Conservation (phyloP, 306 rosid species). For the Vigna reflexopilosa region DNA sequence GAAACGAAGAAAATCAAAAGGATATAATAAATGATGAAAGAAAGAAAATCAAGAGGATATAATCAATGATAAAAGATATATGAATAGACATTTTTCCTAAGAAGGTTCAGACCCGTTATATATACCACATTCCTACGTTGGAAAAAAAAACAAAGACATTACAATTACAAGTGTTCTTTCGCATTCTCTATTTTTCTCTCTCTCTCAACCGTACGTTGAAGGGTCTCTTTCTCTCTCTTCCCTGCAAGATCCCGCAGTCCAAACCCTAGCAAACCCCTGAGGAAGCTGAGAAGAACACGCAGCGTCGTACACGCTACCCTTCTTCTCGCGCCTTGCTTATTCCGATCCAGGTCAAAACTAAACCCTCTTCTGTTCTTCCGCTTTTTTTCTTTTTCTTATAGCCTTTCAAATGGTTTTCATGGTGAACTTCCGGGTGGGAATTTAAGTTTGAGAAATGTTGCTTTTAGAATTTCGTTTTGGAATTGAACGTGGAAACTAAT, state of each 20-base stretch:
- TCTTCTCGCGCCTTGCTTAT: conserved; percentile 34
- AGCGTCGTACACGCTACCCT: background rate
- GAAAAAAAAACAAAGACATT: background rate
- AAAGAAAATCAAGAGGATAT: too few relatives aligned
- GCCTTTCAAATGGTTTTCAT: background rate
- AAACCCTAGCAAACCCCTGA: conserved; percentile 70
- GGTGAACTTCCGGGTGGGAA: background rate
- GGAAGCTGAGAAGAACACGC: conserved; percentile 55
- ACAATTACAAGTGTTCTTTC: conserved; percentile 15
- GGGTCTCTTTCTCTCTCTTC: conserved; percentile 47
- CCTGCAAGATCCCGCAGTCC: conserved; percentile 53
- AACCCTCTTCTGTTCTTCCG: background rate
- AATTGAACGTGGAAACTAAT: background rate
- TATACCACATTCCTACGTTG: background rate
- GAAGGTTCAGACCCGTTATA: background rate
- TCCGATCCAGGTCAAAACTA: conserved; percentile 48
- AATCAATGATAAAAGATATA: too few relatives aligned
- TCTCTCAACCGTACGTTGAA: conserved; percentile 19
- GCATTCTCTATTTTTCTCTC: background rate
- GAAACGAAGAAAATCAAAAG: too few relatives aligned
- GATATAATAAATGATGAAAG: too few relatives aligned
- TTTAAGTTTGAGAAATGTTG: background rate
- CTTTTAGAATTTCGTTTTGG: background rate
- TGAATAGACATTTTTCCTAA: too few relatives aligned
- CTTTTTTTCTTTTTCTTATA: background rate